A percentile compares a stretch with the other conserved stretches of the same genome.
Evolutionary conservation across 139 green algal genomes (phyloP).

Genomic region (Tetraselmis chui): DNA sequence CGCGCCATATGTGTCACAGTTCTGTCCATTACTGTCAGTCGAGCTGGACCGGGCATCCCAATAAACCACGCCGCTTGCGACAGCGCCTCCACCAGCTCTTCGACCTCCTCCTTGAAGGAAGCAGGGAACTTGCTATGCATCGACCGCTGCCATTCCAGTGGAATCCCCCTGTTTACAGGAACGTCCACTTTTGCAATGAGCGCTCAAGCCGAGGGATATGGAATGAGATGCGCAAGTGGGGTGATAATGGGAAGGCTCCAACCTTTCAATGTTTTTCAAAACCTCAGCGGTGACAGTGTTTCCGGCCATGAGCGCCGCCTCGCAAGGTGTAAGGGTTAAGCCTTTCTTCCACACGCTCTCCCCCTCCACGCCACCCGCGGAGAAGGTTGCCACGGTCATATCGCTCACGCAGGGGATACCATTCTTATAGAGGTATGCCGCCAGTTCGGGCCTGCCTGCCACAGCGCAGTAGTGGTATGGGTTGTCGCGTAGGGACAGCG

Average conservation of each 20-base stretch:
- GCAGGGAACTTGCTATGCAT: background rate
- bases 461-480: background rate
- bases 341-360: background rate
- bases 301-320: background rate
- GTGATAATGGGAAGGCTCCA: background rate
- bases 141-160: background rate
- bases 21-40: background rate
- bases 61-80: background rate
- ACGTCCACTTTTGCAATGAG: too few species aligned
- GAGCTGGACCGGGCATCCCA: background rate
- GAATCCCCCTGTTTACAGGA: background rate
- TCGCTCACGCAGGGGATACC: background rate
- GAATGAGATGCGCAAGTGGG: too few species aligned
- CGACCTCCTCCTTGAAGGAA: background rate
- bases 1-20: background rate
- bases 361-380: background rate
- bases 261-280: background rate
- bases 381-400: background rate
- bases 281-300: background rate
- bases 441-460: background rate
- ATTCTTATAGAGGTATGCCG: background rate
- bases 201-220: too few species aligned
- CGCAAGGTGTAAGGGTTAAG: background rate
- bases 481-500: background rate
- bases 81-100: background rate